Evolutionary conservation across 768 basidiomycete genomes (phyloP), one percentile per base, ranked within the genome.

Genomic region (Trametopsis cervina): DNA sequence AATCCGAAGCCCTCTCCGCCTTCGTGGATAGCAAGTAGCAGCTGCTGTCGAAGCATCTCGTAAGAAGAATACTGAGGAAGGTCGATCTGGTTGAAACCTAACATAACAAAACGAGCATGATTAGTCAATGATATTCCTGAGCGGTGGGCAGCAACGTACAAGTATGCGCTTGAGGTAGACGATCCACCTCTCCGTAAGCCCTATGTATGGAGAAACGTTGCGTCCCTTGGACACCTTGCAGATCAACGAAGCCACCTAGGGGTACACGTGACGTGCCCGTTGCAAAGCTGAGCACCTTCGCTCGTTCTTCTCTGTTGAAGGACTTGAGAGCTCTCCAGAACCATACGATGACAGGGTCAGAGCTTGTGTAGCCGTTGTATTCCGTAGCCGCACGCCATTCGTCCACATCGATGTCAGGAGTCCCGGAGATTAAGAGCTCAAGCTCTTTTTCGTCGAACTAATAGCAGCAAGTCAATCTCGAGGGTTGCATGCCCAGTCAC

Each of bases 281-380:
- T 12, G 93, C 94, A 67, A 99, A 99, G 72, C 94, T 95, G 48
- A 99, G 74, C 39, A 99, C 90, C 65, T 96, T 93, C 25, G 96
- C 93, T 47, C 92, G 76, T 67, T 99, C 96, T 58, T 97, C 94
- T 26, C 95, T 87, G 56, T 88, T 91, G 71, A 97, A 97, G 7
- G 92, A 95, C 66, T 98, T 92, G 37, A 99, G 77, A 1, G 95
- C 95, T 55, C 96, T 80, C 96, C 96, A 99, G 87, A 92, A 97
- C 94, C 94, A 99, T 23, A 89, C 84, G 51, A 98, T 93, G 59
- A 95, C 93, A 4, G 95, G 90, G 63, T 99, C 94, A 2, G 86
- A 88, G 58, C 85, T 78, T 4, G 76, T 79, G 63, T 90, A 92
- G 40, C 89, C 88, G 53, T 85, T 89, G 68, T 93, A 91, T 60